These are phyloP conservation scores for Amanita phalloides DNA, from an alignment of 768 basidiomycete species.

Conservation along the genomic window DNA sequence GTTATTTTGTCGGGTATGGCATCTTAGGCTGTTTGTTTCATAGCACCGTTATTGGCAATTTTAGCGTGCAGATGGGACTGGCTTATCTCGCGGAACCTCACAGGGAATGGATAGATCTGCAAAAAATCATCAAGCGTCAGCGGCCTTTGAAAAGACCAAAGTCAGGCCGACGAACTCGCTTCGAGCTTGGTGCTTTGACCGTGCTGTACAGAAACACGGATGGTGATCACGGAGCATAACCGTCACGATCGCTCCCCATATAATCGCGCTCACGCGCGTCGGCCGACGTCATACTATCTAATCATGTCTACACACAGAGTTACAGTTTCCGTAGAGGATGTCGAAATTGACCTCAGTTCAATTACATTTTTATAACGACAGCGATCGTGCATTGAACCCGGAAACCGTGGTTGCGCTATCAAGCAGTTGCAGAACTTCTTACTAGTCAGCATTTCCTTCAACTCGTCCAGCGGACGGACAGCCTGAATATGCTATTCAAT, in stretches of 20 bases:
- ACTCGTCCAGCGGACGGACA: slow-evolving; percentile 85
- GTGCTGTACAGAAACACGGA: slow-evolving; percentile 86
- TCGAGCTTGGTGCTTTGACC: slow-evolving; percentile 83
- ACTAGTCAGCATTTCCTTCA: slow-evolving; percentile 87
- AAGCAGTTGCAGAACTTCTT: slow-evolving; percentile 83
- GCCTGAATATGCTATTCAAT: slow-evolving; percentile 92
- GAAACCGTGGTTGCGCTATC: slow-evolving; percentile 33
- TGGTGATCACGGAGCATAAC: slow-evolving; percentile 86
- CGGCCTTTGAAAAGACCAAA: slow-evolving; percentile 78
- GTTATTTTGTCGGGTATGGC: background rate
- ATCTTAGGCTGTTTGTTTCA: slow-evolving; percentile 9
- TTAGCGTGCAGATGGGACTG: slow-evolving; percentile 75
- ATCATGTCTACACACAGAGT: slow-evolving; percentile 42
- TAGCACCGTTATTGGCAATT: slow-evolving; percentile 94
- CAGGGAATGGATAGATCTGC: slow-evolving; percentile 88
- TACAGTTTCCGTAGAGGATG: slow-evolving; percentile 39
- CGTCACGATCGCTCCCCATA: slow-evolving; percentile 67
- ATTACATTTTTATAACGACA: slow-evolving; percentile 75
- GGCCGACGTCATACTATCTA: background rate
- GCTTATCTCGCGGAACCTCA: slow-evolving; percentile 83
- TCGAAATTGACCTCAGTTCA: slow-evolving; percentile 41
- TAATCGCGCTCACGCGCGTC: slow-evolving; percentile 71
- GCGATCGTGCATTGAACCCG: slow-evolving; percentile 57
- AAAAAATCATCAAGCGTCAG: slow-evolving; percentile 81
- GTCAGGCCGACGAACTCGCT: slow-evolving; percentile 40